phyloP scores from a whole-genome alignment of 1,284 basidiomycete genomes.

The Trametes hirsuta region DNA sequence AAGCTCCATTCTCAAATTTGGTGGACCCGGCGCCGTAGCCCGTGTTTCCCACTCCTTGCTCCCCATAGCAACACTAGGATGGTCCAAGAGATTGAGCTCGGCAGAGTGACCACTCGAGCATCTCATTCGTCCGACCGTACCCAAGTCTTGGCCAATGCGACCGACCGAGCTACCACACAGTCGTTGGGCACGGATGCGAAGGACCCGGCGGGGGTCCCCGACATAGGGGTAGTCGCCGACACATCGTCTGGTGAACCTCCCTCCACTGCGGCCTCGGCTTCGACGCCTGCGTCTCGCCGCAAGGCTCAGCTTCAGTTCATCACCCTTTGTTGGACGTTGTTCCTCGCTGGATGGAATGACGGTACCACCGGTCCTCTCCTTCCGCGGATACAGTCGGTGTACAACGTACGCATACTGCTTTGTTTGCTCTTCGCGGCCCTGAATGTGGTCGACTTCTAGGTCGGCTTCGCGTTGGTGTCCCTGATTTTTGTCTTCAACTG shows the following conservation, averaged over 20 bases:
- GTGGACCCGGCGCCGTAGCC: too few relatives aligned
- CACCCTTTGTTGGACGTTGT: constrained; percentile 44
- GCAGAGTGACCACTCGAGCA: too few relatives aligned
- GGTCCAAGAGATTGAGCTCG: too few relatives aligned
- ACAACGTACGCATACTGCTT: constrained; percentile 41
- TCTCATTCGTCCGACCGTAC: too few relatives aligned
- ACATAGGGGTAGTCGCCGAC: too few relatives aligned
- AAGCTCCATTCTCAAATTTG: too few relatives aligned
- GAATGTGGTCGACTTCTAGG: constrained; percentile 29
- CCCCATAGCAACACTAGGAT: too few relatives aligned
- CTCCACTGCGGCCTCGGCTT: not conserved
- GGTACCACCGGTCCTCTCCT: constrained; percentile 61
- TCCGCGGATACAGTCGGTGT: constrained; percentile 56
- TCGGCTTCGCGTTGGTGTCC: constrained; percentile 50
- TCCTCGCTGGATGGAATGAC: constrained; percentile 65
- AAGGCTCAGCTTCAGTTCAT: constrained; percentile 37
- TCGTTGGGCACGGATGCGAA: too few relatives aligned
- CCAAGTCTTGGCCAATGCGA: too few relatives aligned
- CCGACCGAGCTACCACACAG: too few relatives aligned
- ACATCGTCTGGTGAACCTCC: not conserved
- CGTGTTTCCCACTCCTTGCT: too few relatives aligned
- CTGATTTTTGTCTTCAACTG: constrained; percentile 62
- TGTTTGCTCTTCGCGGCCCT: not conserved
- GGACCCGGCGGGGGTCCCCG: too few relatives aligned
- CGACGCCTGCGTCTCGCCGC: not conserved